Evolutionary conservation across 2,329 filamentous ascomycete species (phyloP).

Genomic region (Lachnellula subtilissima): DNA sequence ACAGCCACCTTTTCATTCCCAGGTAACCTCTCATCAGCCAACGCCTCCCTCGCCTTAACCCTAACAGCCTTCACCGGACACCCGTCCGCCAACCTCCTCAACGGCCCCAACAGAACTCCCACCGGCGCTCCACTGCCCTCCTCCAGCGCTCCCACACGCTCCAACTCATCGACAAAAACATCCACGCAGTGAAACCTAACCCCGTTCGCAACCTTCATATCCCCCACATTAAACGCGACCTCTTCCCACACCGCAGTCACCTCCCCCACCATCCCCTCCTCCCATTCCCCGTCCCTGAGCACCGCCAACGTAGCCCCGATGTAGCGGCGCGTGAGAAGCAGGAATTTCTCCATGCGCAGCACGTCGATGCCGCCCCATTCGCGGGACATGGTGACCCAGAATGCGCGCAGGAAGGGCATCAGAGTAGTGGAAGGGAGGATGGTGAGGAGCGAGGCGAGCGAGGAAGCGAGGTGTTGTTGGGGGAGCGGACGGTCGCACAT

Average conservation of each 20-base stretch:
- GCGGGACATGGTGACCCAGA: conserved; percentile 65
- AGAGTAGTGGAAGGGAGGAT: conserved; percentile 46
- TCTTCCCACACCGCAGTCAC: conserved; percentile 44
- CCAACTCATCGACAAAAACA: conserved; percentile 86
- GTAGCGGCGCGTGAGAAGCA: conserved; percentile 76
- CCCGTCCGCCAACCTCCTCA: conserved; percentile 40
- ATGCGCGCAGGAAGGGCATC: conserved; percentile 52
- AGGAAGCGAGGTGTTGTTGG: conserved; percentile 75
- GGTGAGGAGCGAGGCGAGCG: conserved; percentile 68
- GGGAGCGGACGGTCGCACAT: conserved; percentile 83
- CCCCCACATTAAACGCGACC: conserved; percentile 39
- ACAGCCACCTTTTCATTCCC: conserved; percentile 46
- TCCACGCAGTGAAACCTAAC: conserved; percentile 83
- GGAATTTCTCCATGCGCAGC: conserved; percentile 85
- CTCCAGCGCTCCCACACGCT: conserved; percentile 57
- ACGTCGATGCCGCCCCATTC: conserved; percentile 71
- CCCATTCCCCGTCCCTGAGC: conserved; percentile 34
- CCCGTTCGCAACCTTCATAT: conserved; percentile 65
- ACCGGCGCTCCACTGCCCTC: conserved; percentile 33
- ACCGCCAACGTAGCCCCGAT: conserved; percentile 63
- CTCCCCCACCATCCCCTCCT: conserved; percentile 34
- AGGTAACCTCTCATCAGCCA: conserved; percentile 70
- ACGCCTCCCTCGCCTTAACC: conserved; percentile 61
- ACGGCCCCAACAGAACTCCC: conserved; percentile 38
- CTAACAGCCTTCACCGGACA: conserved; percentile 69